Evolutionary conservation across 2,329 filamentous ascomycete species (phyloP).

Genomic region (Myriosclerotinia scirpicola): DNA sequence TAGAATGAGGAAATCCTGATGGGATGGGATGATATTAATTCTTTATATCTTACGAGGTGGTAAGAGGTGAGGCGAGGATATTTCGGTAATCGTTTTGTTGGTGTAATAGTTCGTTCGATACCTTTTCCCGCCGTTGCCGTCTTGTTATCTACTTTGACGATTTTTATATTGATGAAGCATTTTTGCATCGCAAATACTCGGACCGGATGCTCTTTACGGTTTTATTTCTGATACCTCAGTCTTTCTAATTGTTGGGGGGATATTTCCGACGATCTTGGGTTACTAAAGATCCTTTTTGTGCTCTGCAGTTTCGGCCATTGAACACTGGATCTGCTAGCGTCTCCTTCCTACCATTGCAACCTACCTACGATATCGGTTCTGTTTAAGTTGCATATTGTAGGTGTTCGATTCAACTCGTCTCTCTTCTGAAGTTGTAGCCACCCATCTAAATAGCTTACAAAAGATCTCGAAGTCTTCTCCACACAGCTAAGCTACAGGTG

Average conservation of each 20-base stretch:
- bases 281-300: background rate
- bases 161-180: background rate
- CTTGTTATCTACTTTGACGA: background rate
- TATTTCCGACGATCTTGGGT: background rate
- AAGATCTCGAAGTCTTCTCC: no score
- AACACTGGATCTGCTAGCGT: background rate
- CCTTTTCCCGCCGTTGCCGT: background rate
- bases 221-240: background rate
- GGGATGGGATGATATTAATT: background rate
- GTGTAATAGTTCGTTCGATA: background rate
- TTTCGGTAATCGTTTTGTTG: constrained; percentile 1
- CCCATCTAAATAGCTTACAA: no score
- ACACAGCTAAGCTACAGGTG: no score
- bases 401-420: no score
- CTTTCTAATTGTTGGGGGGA: background rate
- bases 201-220: background rate
- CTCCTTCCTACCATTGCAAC: no score
- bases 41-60: background rate
- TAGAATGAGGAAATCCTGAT: background rate
- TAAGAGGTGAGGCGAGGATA: background rate
- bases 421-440: no score
- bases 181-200: no score
- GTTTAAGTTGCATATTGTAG: no score
- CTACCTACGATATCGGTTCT: no score
- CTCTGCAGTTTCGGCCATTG: background rate